Evolutionary conservation across 225 moss, liverwort and hornwort genomes (phyloP).

Genomic region (Straminergon stramineum): DNA sequence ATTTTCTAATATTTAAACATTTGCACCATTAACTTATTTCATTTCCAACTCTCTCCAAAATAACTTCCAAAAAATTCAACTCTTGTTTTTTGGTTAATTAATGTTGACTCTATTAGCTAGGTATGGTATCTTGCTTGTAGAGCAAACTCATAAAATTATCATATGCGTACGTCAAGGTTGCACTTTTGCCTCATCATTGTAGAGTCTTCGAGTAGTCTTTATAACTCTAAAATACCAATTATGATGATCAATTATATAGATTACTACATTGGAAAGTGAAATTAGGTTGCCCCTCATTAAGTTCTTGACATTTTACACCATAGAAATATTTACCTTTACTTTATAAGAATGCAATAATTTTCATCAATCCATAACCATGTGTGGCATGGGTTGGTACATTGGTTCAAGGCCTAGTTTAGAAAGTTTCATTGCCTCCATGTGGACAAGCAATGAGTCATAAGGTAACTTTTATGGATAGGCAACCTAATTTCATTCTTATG

Average conservation of each 20-base stretch:
- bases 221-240: background rate
- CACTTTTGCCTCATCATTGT: background rate
- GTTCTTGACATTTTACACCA: background rate
- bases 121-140: rapidly evolving
- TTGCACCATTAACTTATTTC: no score
- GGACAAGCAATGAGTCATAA: rapidly evolving
- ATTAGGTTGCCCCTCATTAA: background rate
- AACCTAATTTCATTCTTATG: background rate
- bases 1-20: no score
- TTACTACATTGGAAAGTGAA: background rate
- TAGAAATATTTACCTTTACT: background rate
- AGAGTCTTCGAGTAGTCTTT: background rate
- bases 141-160: background rate
- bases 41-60: no score
- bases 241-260: rapidly evolving
- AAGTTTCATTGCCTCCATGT: rapidly evolving
- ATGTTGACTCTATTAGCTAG: rapidly evolving
- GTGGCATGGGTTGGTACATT: background rate
- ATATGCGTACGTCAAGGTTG: background rate
- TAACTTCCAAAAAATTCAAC: no score
- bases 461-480: no score
- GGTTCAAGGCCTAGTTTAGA: rapidly evolving
- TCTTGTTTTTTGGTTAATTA: no score
- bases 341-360: background rate
- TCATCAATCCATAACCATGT: background rate